Conservation (phyloP, 805 yeast genomes). For the Metschnikowia baotianmanensis region DNA sequence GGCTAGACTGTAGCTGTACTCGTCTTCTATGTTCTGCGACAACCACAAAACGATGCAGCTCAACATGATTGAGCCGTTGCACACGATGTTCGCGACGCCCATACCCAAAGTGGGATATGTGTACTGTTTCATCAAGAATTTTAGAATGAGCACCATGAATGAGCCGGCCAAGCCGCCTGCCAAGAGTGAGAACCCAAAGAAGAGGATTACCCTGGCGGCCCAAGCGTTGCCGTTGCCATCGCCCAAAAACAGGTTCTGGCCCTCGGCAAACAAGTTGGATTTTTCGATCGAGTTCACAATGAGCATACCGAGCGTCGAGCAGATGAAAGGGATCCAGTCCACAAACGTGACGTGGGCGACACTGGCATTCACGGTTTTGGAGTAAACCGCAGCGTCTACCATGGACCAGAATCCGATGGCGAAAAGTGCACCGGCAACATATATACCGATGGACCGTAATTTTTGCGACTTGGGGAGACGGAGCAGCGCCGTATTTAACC, state of each 20-base stretch:
- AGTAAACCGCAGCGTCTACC: slow-evolving; percentile 84
- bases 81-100: slow-evolving; percentile 87
- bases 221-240: slow-evolving; percentile 61
- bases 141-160: slow-evolving; percentile 80
- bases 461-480: slow-evolving; percentile 69
- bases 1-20: slow-evolving; percentile 88
- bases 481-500: slow-evolving; percentile 53
- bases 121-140: slow-evolving; percentile 76
- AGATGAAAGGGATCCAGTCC: slow-evolving; percentile 93
- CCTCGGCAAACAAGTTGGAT: slow-evolving; percentile 49
- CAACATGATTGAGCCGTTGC: slow-evolving; percentile 75
- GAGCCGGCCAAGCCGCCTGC: slow-evolving; percentile 96
- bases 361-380: slow-evolving; percentile 82
- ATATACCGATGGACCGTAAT: slow-evolving; percentile 71
- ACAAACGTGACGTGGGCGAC: slow-evolving; percentile 83
- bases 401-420: slow-evolving; percentile 88
- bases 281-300: slow-evolving; percentile 74
- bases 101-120: slow-evolving; percentile 87
- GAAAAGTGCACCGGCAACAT: slow-evolving; percentile 71
- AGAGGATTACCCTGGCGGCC: slow-evolving; percentile 90
- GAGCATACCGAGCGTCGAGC: slow-evolving; percentile 87
- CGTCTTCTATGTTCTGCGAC: slow-evolving; percentile 94
- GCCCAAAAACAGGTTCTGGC: slow-evolving; percentile 41
- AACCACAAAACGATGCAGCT: slow-evolving; percentile 91
- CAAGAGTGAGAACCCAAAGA: slow-evolving; percentile 86